A percentile compares a stretch with the other conserved stretches of the same genome.
phyloP scores from a whole-genome alignment of 2,329 filamentous ascomycete genomes.

The Trichophyton verrucosum region DNA sequence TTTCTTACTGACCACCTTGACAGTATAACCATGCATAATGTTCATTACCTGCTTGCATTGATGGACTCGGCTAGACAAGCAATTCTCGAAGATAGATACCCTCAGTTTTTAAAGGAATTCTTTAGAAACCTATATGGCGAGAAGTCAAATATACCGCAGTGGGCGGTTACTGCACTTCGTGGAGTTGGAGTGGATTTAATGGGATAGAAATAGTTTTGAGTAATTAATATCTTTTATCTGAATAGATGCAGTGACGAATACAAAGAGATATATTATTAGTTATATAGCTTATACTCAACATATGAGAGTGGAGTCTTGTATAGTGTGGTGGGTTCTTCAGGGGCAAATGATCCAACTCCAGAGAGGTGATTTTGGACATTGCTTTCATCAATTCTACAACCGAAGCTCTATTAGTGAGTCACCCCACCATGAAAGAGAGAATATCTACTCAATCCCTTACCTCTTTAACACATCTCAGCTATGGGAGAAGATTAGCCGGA shows the following conservation, averaged over 20 bases:
- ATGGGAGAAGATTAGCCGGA: not conserved
- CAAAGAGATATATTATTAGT: not conserved
- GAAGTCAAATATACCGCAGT: constrained; percentile 57
- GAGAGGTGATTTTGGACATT: too few species aligned
- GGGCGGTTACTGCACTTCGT: constrained; percentile 69
- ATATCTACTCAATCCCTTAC: not conserved
- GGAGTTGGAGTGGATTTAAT: constrained; percentile 69
- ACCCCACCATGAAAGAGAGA: not conserved
- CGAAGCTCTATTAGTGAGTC: not conserved
- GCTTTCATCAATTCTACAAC: not conserved
- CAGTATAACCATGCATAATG: constrained; percentile 84
- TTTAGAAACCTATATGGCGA: constrained; percentile 62
- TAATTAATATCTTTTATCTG: not conserved
- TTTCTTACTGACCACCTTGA: not conserved
- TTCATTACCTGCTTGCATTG: constrained; percentile 77
- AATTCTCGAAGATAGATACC: constrained; percentile 70
- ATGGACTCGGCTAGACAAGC: constrained; percentile 66
- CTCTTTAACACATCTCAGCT: not conserved
- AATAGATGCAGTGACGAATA: not conserved
- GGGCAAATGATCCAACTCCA: too few species aligned
- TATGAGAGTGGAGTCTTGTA: too few species aligned
- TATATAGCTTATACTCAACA: too few species aligned
- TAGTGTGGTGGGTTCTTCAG: too few species aligned
- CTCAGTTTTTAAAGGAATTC: constrained; percentile 63
- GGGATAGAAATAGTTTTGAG: constrained; percentile 10